Base-by-base conservation (phyloP, 768 basidiomycete genomes). In the Mycena venus region DNA sequence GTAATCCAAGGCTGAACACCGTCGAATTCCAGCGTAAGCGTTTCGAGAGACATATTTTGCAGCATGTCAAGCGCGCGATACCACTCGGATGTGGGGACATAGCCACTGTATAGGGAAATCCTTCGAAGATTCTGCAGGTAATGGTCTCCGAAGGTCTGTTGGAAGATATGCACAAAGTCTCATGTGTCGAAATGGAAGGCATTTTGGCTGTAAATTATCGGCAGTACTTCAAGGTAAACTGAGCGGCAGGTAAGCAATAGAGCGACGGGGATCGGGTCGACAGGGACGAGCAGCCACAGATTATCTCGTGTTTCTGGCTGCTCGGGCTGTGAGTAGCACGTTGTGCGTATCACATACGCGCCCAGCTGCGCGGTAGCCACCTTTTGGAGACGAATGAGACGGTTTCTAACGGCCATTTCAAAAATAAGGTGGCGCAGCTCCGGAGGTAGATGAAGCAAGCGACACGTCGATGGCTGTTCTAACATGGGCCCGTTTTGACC, bases 361-460 rank as follows among this genome's bases (percentile, higher is more conserved):
- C 47, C 31, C 11, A 59, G 5, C 27, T 42, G n/a, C 51, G 38
- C 32, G 23, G 40, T 68, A 3, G 55, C 34, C 38, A 59, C 56
- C 56, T 44, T 21, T 10, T 59, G 6, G 3, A 68, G 25, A n/a
- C 34, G 67, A 4, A 68, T 56, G 21, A 68, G 56, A 14, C 67
- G 67, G 38, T 59, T 58, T 23, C 67, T 56, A 14, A 47, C 67
- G 9, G 56, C 67, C 31, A 68, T n/a, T 34, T 68, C 67, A 25
- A 68, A 59, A 12, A 68, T 68, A n/a, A 58, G 38, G 21, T 29
- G 15, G 40, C 67, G 56, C n/a, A 68, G 32, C 40, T 68, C 67
- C 0, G 56, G 27, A 8, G 67, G 67, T n/a, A 68, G 23, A 19
- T 40, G 67, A 21, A 68, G 67, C 11, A 68, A 47, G 31, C 36